Base-by-base conservation (phyloP, 2,329 filamentous ascomycete species). In the Clarireedia homoeocarpa region DNA sequence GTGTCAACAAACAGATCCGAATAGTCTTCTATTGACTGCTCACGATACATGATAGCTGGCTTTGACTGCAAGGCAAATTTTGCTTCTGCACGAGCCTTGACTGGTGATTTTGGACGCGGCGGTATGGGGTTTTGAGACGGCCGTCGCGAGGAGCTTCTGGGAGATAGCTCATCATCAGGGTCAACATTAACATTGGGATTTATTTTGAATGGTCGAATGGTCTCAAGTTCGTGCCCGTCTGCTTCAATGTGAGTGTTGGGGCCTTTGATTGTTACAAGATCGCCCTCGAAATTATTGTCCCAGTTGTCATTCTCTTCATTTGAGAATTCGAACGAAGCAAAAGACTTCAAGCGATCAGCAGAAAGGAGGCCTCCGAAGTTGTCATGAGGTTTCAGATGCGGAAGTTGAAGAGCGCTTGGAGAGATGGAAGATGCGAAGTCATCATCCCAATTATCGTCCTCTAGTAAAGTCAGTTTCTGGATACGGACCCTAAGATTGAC, bases 391-490 rank as follows among this genome's bases (percentile, higher is more conserved):
- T 89, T 90, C 52, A 96, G 81, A 62, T 95, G 91, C 17, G 94
- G 90, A 56, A 96, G 77, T 60, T 92, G 86, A 55, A 97, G 77
- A 5, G 89, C 90, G 61, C 82, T 88, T 3, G 91, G 88, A 20
- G 89, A 94, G 61, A 96, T 95, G 38, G 89, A 84, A 36, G 89
- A 90, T 3, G 87, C 89, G 73, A 99, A 99, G 69, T 99, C 94
- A 70, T 95, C 85, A 67, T 99, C 94, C 94, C 94, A 99, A 63
- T 96, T 97, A 70, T 99, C 92, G 67, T 94, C 88, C 68, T 84
- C 77, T 82, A 68, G 53, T 65, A 67, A 49, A 69, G 67, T 70
- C 71, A 74, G 20, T 67, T 67, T 54, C 45, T 45, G 49, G 44
- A 49, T 58, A 51, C 20, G 44, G 56, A 51, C 42, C 48, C 39